A percentile compares a stretch with the other conserved stretches of the same genome.
Conservation (phyloP, 2,329 filamentous ascomycete genomes). For the Teratosphaeriaceae sp. region DNA sequence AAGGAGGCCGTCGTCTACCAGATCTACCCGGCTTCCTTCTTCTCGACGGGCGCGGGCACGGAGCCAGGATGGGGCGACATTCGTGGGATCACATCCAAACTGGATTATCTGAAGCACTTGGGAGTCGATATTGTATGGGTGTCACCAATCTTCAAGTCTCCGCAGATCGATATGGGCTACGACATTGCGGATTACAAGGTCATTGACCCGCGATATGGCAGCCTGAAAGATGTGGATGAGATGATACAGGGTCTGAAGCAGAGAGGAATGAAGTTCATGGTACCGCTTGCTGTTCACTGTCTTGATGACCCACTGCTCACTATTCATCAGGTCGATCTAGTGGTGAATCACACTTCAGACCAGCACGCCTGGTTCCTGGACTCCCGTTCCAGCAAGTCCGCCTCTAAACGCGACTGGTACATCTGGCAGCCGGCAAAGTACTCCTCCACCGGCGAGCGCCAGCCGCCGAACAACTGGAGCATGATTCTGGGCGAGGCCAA, state of each 20-base stretch:
- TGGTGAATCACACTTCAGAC: constrained; percentile 27
- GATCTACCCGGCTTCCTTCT: constrained; percentile 54
- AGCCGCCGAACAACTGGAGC: constrained; percentile 52
- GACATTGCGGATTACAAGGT: constrained; percentile 43
- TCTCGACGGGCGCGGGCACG: constrained; percentile 48
- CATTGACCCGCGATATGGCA: constrained; percentile 43
- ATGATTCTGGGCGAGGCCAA: constrained; percentile 34
- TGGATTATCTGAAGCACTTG: constrained; percentile 57
- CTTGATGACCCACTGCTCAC: no score
- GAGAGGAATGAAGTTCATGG: constrained; percentile 43
- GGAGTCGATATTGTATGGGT: constrained; percentile 62
- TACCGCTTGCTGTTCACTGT: constrained; percentile 14
- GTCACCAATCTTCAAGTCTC: constrained; percentile 52
- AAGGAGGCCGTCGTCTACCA: constrained; percentile 38
- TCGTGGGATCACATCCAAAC: constrained; percentile 55
- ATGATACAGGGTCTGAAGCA: constrained; percentile 38
- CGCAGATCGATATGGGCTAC: constrained; percentile 50
- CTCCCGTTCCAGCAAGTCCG: constrained; percentile 44
- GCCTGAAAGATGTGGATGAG: constrained; percentile 39
- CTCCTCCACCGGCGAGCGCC: constrained; percentile 46
- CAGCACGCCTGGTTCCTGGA: constrained; percentile 55
- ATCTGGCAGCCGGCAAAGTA: constrained; percentile 57
- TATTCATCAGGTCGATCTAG: constrained; percentile 9
- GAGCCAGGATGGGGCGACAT: constrained; percentile 56
- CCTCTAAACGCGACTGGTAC: constrained; percentile 55